These are phyloP conservation scores for Paxillus rubicundulus DNA, from an alignment of 768 basidiomycete genomes.

Conservation along the genomic window DNA sequence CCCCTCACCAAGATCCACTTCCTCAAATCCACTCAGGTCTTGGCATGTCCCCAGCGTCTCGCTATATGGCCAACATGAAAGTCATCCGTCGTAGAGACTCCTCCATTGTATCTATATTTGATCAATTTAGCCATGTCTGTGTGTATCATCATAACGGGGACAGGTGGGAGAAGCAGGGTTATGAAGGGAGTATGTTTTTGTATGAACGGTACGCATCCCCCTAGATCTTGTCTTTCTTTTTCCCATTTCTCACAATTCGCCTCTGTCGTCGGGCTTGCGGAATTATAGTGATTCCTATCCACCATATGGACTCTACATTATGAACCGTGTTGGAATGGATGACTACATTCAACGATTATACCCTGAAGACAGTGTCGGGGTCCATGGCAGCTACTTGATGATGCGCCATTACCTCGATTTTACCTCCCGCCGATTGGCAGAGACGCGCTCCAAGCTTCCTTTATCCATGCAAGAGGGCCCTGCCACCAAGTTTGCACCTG, in stretches of 20 bases:
- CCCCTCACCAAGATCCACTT: slow-evolving; percentile 6
- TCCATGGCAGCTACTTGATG: slow-evolving; percentile 65
- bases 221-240: background rate
- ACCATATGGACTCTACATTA: slow-evolving; percentile 80
- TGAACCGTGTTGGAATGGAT: slow-evolving; percentile 77
- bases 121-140: slow-evolving; percentile 87
- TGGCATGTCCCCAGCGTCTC: slow-evolving; percentile 62
- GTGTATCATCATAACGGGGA: slow-evolving; percentile 71
- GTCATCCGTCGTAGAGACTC: slow-evolving; percentile 77
- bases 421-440: slow-evolving; percentile 47
- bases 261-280: background rate
- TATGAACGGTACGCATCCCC: slow-evolving; percentile 66
- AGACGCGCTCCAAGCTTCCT: slow-evolving; percentile 28
- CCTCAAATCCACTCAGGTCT: slow-evolving; percentile 11
- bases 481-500: slow-evolving; percentile 47
- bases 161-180: slow-evolving; percentile 82
- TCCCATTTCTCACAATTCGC: background rate
- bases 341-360: slow-evolving; percentile 74
- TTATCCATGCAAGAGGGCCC: slow-evolving; percentile 27
- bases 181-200: slow-evolving; percentile 86
- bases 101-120: slow-evolving; percentile 75
- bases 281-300: slow-evolving; percentile 67
- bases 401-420: slow-evolving; percentile 72
- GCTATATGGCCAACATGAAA: slow-evolving; percentile 77
- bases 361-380: slow-evolving; percentile 71